Conservation (phyloP, 2,329 filamentous ascomycete genomes). For the Pseudogymnoascus sp. region DNA sequence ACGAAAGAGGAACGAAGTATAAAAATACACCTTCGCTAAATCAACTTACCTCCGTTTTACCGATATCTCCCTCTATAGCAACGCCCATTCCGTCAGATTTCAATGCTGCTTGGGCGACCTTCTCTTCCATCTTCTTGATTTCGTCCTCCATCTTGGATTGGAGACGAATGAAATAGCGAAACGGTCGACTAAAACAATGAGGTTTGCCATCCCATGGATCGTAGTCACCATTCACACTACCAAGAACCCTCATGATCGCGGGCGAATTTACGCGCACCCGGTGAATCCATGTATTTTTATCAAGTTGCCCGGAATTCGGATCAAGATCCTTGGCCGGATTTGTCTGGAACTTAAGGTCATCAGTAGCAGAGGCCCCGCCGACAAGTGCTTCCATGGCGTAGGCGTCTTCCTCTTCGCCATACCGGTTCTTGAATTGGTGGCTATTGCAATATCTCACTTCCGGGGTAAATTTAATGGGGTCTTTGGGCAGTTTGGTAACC, state of each 20-base stretch:
- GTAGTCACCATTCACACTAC: slow-evolving; percentile 8
- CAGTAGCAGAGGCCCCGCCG: slow-evolving; percentile 8
- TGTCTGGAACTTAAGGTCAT: slow-evolving; percentile 11
- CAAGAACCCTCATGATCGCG: slow-evolving; percentile 15
- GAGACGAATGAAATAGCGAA: slow-evolving; percentile 14
- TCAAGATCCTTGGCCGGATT: not conserved
- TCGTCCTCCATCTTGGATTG: slow-evolving; percentile 14
- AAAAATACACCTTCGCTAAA: no score
- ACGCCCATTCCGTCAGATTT: not conserved
- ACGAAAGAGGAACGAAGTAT: no score
- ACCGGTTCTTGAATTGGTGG: slow-evolving; percentile 22
- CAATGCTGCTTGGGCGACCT: not conserved
- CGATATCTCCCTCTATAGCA: not conserved
- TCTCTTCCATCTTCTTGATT: slow-evolving; percentile 11
- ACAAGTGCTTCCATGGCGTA: slow-evolving; percentile 22
- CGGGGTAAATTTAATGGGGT: no score
- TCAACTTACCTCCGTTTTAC: not conserved
- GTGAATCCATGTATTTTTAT: slow-evolving; percentile 13
- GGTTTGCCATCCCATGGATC: slow-evolving; percentile 14
- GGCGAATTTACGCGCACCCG: slow-evolving; percentile 21
- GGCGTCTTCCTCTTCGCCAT: slow-evolving; percentile 14
- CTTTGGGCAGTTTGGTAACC: no score
- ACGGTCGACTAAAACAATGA: slow-evolving; percentile 18
- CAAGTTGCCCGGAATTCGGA: not conserved
- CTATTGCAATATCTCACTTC: no score